Evolutionary conservation across 164 flowering plant species (phyloP), one percentile per base, ranked within the genome.

Genomic region (Vitis labrusca): DNA sequence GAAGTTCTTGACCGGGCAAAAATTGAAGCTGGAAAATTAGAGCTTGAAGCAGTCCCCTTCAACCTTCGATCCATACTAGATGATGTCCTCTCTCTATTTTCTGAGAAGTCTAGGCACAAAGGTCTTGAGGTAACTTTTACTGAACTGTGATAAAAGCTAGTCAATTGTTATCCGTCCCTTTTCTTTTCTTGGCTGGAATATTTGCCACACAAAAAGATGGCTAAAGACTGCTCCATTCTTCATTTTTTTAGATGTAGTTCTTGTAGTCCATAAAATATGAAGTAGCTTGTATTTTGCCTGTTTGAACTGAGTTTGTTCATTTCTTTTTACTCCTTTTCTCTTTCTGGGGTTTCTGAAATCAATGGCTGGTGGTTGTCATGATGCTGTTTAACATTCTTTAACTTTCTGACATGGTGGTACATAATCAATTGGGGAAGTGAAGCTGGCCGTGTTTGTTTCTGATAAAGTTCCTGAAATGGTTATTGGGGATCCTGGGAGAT

Each of bases 1-100:
- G 93, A 91, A 74, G 93, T 94, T 77, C 97, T 94, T 75, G 98
- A 94, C 78, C 82, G 93, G 56, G 97, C 98, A 47, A 94, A 94
- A 85, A 91, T 94, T 69, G 98, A 94, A 82, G 91, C 96, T 76
- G 89, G 93, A 62, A 94, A 89, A 85, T 74, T 94, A 52, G 97
- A 94, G 76, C 78, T 94, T 19, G 97, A 92, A 79, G 82, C 76
- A 13, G 92, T 94, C 62, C 88, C 97, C 5, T 94, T 94, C 71
- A 81, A 87, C 71, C 71, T 89, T 50, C 87, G 97, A 15, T 76
- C 90, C 48, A 85, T 89, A 71, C 76, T 94, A 15, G 98, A 94
- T 83, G 97, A 92, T 71, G 93, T 94, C 65, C 89, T 94, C 66
- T 91, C 92, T 51, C 77, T 94, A 63, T 92, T 94, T 73, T 92